phyloP scores from a whole-genome alignment of 108 stramenopile species.

The Nitzschia palea region DNA sequence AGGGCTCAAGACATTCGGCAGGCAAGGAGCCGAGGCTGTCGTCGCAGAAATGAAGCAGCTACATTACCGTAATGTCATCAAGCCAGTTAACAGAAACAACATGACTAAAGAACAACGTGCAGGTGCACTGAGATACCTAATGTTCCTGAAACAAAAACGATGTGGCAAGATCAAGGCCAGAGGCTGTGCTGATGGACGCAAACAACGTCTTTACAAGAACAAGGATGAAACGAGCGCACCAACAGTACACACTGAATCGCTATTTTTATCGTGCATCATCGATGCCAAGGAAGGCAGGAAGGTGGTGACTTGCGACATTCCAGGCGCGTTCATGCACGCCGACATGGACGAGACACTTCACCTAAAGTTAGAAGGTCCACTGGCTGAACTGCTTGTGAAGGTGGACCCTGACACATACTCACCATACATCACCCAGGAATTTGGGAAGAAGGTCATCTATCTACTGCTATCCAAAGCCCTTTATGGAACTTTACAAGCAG shows the following conservation, averaged over 20 bases:
- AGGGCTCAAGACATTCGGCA: conserved; percentile 38
- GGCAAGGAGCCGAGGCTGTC: conserved; percentile 28
- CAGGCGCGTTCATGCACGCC: conserved; percentile 33
- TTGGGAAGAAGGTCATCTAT: conserved; percentile 27
- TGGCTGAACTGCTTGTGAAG: conserved; percentile 21
- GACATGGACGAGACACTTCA: conserved; percentile 13
- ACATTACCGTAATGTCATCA: conserved; percentile 28
- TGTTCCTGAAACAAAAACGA: conserved; percentile 50
- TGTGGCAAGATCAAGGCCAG: conserved; percentile 40
- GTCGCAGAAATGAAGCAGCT: conserved; percentile 43
- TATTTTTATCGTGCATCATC: conserved; percentile 15
- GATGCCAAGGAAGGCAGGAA: conserved; percentile 38
- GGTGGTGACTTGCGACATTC: conserved; percentile 28
- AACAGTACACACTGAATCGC: conserved; percentile 21
- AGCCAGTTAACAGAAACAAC: conserved; percentile 5
- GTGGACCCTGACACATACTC: conserved; percentile 25
- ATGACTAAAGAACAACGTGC: conserved; percentile 28
- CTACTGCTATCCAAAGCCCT: conserved; percentile 27
- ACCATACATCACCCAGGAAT: conserved; percentile 13
- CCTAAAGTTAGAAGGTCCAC: conserved; percentile 22
- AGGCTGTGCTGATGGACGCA: conserved; percentile 38
- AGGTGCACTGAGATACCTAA: conserved; percentile 40
- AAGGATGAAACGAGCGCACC: conserved; percentile 38
- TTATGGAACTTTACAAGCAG: conserved; percentile 36
- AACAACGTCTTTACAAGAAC: conserved; percentile 3